Evolutionary conservation across 768 basidiomycete genomes (phyloP), one percentile per base, ranked within the genome.

Genomic region (Candolleomyces eurysporus): DNA sequence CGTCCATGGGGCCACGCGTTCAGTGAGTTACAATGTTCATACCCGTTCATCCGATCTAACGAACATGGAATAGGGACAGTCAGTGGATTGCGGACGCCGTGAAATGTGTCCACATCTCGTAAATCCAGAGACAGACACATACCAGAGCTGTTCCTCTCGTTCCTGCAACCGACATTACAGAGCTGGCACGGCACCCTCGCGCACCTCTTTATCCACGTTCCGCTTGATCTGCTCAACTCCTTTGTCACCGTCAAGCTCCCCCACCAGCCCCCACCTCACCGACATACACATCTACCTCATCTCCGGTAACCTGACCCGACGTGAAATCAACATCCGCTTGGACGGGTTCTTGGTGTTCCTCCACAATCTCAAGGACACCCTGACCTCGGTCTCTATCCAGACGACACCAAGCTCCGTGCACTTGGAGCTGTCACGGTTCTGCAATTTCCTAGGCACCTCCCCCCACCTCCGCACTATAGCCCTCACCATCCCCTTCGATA

Each of bases 401-500:
- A 76, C 79, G 17, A 76, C 76, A 11, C 64, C 67, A 21, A 62
- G 72, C 4, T 81, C 78, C 8, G 70, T 63, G 49, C 68, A 75
- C 51, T 75, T 83, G 46, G 76, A 79, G 64, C 67, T 83, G 16
- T 66, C 70, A 57, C 70, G 66, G 22, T 72, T 83, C 46, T 78
- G 79, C 63, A 59, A 63, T 14, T 63, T 65, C 49, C 68, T 81
- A 36, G 79, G 76, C 0, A 67, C 63, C 14, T 80, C 79, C 42
- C 77, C 79, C n/a, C 70, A 60, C 45, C 72, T 83, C 14, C 69
- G 58, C 19, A 67, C 72, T 1, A 69, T 82, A 48, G 61, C 72
- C 0, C 67, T 83, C 14, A 78, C 75, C 31, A 78, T 82, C 16
- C 81, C 82, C 7, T 80, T 76, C 55, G 76, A 82, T 46, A 79